Conservation (phyloP, 768 basidiomycete species). For the Kockovaella imperatae region DNA sequence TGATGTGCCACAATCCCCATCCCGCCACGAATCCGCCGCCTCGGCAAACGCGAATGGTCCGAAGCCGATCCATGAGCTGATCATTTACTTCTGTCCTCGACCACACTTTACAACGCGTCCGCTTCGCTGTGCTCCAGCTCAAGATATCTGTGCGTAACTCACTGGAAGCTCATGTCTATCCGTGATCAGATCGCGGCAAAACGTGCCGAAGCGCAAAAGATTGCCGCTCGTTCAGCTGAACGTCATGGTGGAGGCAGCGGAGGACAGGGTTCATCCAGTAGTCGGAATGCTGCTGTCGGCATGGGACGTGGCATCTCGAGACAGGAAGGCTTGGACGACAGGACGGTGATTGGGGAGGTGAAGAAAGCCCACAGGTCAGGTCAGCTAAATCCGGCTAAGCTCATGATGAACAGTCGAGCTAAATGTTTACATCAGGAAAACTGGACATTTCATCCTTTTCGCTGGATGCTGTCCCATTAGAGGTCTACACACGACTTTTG, state of each 20-base stretch:
- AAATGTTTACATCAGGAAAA: constrained; percentile 22
- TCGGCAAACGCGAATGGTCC: not conserved
- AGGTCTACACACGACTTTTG: constrained; percentile 26
- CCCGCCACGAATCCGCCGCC: not conserved
- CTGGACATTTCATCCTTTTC: constrained; percentile 26
- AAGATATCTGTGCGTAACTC: not conserved
- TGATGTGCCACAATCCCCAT: not conserved
- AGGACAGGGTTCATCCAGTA: not conserved
- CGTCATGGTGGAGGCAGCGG: not conserved
- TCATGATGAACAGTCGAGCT: not conserved
- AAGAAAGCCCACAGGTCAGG: constrained; percentile 24
- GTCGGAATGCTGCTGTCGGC: not conserved
- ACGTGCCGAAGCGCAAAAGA: constrained; percentile 20
- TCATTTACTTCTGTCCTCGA: not conserved
- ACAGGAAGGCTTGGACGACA: constrained; percentile 21
- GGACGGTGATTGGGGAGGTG: constrained; percentile 18
- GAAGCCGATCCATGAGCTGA: not conserved
- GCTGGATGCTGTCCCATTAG: constrained; percentile 16
- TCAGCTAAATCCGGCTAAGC: constrained; percentile 6
- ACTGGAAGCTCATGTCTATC: not conserved
- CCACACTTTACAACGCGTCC: not conserved
- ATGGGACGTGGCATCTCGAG: not conserved
- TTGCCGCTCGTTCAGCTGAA: constrained; percentile 4
- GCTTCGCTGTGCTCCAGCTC: not conserved
- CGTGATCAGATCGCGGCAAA: constrained; percentile 37